A percentile compares a stretch with the other conserved stretches of the same genome.
Evolutionary conservation across 192 early-diverging fungal genomes (phyloP).

Genomic region (Coemansia sp.): DNA sequence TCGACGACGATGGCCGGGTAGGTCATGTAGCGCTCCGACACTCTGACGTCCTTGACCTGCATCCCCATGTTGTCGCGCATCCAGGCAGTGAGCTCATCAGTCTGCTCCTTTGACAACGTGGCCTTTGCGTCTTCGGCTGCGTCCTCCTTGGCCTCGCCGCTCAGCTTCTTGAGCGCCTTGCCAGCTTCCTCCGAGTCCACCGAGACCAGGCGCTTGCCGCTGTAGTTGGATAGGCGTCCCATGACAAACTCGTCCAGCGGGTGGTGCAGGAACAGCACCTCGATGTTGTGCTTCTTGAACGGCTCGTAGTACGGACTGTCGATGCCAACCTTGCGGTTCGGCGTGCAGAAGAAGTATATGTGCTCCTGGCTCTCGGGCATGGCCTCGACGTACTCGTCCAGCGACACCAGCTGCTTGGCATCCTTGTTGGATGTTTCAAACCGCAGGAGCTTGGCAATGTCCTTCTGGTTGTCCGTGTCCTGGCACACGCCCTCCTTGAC

Average conservation of each 20-base stretch:
- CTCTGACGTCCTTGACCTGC: conserved; percentile 66
- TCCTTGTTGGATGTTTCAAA: conserved; percentile 67
- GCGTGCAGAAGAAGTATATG: conserved; percentile 86
- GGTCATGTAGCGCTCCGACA: conserved; percentile 68
- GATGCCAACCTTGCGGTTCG: conserved; percentile 62
- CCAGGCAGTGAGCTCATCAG: conserved; percentile 63
- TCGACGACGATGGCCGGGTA: conserved; percentile 74
- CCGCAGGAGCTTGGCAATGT: conserved; percentile 80
- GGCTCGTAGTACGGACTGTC: conserved; percentile 92
- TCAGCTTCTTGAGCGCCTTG: conserved; percentile 66
- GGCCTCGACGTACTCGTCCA: conserved; percentile 76
- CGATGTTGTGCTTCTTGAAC: conserved; percentile 81
- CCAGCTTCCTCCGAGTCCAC: conserved; percentile 62
- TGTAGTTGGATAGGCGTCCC: conserved; percentile 68
- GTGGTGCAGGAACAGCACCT: conserved; percentile 82
- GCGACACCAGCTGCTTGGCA: conserved; percentile 51
- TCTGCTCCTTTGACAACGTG: conserved; percentile 53
- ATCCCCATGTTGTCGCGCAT: conserved; percentile 60
- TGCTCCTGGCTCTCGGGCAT: conserved; percentile 91
- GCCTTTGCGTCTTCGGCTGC: conserved; percentile 34
- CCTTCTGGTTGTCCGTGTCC: conserved; percentile 65
- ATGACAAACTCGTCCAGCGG: conserved; percentile 76
- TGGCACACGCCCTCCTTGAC: conserved; percentile 92
- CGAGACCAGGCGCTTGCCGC: conserved; percentile 70
- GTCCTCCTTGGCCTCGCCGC: conserved; percentile 53